Conservation (phyloP, 345 rosid species). For the Anastatica hierochuntica region DNA sequence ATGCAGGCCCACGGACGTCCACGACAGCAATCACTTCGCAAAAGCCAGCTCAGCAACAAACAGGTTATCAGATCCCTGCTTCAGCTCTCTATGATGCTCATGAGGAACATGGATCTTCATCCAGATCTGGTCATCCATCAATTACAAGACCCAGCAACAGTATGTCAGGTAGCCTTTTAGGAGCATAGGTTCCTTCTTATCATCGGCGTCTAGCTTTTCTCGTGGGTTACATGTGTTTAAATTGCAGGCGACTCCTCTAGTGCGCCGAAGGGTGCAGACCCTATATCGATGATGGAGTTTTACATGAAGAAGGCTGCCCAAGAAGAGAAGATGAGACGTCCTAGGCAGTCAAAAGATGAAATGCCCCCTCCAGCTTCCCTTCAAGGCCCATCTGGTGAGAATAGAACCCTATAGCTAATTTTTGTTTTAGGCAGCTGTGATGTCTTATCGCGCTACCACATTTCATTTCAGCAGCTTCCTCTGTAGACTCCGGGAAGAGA, state of each 20-base stretch:
- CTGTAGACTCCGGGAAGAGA: constrained; percentile 41
- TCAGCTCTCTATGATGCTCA: constrained; percentile 69
- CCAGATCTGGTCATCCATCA: constrained; percentile 28
- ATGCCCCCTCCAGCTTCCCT: constrained; percentile 98
- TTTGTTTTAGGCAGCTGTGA: constrained; percentile 4
- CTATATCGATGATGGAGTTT: constrained; percentile 97
- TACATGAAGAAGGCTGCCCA: constrained; percentile 96
- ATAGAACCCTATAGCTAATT: constrained; percentile 8
- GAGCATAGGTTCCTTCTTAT: background rate
- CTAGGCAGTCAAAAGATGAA: constrained; percentile 94
- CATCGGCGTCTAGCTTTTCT: constrained; percentile 5
- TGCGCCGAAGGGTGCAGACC: constrained; percentile 48
- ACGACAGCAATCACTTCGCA: constrained; percentile 34
- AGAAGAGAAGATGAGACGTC: constrained; percentile 87
- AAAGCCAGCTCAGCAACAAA: constrained; percentile 42
- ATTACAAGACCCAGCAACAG: constrained; percentile 39
- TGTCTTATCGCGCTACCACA: constrained; percentile 2
- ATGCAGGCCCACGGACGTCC: constrained; percentile 36
- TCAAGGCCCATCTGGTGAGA: constrained; percentile 46
- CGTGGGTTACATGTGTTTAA: constrained; percentile 3
- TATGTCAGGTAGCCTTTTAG: constrained; percentile 7
- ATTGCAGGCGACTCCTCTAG: constrained; percentile 30
- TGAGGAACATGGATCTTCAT: constrained; percentile 39
- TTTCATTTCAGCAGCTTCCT: constrained; percentile 20
- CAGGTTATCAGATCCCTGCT: constrained; percentile 76